phyloP scores from a whole-genome alignment of 31 red algal genomes.

The Asparagopsis taxiformis region DNA sequence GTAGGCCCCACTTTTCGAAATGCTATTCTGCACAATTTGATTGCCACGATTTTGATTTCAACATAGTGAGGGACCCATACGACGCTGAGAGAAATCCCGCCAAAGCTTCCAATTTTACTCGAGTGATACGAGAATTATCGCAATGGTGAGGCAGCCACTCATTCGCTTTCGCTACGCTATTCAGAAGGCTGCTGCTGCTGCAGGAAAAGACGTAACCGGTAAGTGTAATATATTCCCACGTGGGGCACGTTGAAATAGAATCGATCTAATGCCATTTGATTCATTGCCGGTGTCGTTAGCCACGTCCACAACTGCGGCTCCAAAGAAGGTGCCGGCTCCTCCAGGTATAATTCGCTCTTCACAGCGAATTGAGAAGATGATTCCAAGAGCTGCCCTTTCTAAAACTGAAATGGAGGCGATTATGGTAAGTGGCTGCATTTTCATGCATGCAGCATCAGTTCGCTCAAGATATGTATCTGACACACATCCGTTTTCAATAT shows the following conservation, averaged over 20 bases:
- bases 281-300: neutral
- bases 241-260: neutral
- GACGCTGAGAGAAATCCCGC: too few species aligned
- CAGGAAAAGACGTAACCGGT: slow-evolving; percentile 10
- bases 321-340: slow-evolving; percentile 6
- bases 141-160: slow-evolving; percentile 48
- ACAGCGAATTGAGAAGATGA: slow-evolving; percentile 26
- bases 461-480: neutral
- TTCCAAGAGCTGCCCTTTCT: slow-evolving; percentile 7
- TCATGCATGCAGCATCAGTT: too few species aligned
- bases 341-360: slow-evolving; percentile 30
- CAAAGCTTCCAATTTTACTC: too few species aligned
- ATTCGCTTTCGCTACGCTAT: slow-evolving; percentile 60
- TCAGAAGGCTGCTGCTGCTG: slow-evolving; percentile 43
- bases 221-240: slow-evolving; percentile 1
- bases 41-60: too few species aligned
- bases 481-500: neutral
- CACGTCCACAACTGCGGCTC: neutral
- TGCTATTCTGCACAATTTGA: too few species aligned
- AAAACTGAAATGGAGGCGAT: slow-evolving; percentile 58
- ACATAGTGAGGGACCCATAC: too few species aligned
- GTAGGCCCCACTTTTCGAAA: too few species aligned
- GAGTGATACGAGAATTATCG: too few species aligned
- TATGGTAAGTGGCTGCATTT: slow-evolving; percentile 53
- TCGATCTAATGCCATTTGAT: neutral